These are phyloP conservation scores for Leavenworthia alabamica DNA, from an alignment of 345 rosid genomes.

Conservation along the genomic window DNA sequence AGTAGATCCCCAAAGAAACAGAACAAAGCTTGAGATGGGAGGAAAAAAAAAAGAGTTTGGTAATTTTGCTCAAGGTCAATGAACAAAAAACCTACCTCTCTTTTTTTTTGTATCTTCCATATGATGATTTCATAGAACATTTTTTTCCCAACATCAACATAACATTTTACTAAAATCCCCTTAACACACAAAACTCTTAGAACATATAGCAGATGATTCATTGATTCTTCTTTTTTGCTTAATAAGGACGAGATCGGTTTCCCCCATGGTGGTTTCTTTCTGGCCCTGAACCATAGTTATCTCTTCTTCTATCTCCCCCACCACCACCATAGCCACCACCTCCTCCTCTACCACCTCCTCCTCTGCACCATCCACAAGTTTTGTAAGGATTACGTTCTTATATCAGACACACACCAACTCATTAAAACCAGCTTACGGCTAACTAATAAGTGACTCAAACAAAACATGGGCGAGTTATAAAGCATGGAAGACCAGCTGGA, in stretches of 20 bases:
- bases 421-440: not conserved
- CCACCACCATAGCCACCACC: conserved; percentile 68
- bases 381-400: conserved; percentile 7
- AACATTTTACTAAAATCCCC: conserved; percentile 25
- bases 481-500: not conserved
- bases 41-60: not conserved
- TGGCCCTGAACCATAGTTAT: conserved; percentile 73
- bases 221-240: conserved; percentile 26
- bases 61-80: conserved; percentile 14
- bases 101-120: conserved; percentile 22
- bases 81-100: conserved; percentile 37
- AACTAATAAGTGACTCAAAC: not conserved
- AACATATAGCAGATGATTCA: conserved; percentile 21
- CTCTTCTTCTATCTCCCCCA: conserved; percentile 87
- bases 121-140: conserved; percentile 22
- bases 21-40: not conserved
- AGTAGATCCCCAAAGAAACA: conserved; percentile 17
- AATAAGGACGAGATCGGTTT: conserved; percentile 90
- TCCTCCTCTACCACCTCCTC: conserved; percentile 45
- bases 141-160: not conserved
- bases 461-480: not conserved
- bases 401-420: not conserved
- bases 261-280: conserved; percentile 83
- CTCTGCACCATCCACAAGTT: conserved; percentile 36
- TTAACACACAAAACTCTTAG: conserved; percentile 24